Percentiles rank a stretch among this genome's conserved stretches.
Conservation (phyloP, 495 filamentous ascomycete species). For the Neurospora sp. region DNA sequence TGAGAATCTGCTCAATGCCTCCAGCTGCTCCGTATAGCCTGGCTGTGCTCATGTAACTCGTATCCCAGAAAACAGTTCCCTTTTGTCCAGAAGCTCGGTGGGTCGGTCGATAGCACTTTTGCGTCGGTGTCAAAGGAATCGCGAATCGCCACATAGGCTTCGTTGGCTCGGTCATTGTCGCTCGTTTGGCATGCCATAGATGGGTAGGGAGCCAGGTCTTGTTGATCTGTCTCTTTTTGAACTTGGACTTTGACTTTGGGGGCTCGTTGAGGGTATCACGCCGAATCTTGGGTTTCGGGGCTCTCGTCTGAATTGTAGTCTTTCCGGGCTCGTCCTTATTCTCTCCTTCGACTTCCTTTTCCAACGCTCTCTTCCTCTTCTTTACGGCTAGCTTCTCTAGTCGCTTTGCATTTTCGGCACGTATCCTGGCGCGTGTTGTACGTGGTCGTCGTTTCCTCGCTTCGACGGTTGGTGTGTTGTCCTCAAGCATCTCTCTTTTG, state of each 20-base stretch:
- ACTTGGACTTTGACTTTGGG: slow-evolving; percentile 56
- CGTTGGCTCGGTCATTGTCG: slow-evolving; percentile 69
- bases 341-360: slow-evolving; percentile 17
- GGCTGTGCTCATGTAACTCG: slow-evolving; percentile 88
- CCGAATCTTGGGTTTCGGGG: slow-evolving; percentile 55
- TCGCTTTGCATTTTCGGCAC: slow-evolving; percentile 73
- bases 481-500: slow-evolving; percentile 73
- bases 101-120: slow-evolving; percentile 81
- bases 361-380: slow-evolving; percentile 44
- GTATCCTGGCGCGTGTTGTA: slow-evolving; percentile 56
- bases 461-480: slow-evolving; percentile 82
- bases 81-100: slow-evolving; percentile 61
- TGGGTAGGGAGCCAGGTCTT: slow-evolving; percentile 97
- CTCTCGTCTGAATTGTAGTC: slow-evolving; percentile 29
- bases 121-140: slow-evolving; percentile 69
- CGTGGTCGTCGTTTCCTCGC: slow-evolving; percentile 60
- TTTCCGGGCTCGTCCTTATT: slow-evolving; percentile 1
- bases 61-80: slow-evolving; percentile 75
- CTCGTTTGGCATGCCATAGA: slow-evolving; percentile 85
- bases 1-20: slow-evolving; percentile 55
- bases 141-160: slow-evolving; percentile 84
- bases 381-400: slow-evolving; percentile 55
- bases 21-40: slow-evolving; percentile 57
- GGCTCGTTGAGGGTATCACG: slow-evolving; percentile 60
- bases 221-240: slow-evolving; percentile 71